Base-by-base conservation (phyloP, 1,284 basidiomycete species). In the Ustilago loliicola region DNA sequence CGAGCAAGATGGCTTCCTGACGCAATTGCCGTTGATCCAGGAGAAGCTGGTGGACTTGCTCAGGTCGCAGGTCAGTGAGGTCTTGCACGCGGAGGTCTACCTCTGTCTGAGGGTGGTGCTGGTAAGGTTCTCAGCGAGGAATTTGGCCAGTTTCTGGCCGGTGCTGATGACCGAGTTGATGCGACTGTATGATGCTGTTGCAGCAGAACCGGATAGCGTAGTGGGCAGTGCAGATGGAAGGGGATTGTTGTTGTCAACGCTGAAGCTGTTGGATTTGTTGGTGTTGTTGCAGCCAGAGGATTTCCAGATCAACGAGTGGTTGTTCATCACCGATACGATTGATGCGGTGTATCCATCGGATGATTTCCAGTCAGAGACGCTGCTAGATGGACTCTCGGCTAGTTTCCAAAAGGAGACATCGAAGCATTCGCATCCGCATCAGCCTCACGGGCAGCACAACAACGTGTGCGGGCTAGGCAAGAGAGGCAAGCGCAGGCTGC, bases 261-360 rank as follows among this genome's bases (percentile, higher is more conserved):
- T 94, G 88, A 99, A 99, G 87, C 93, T 97, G 83, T 88, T 99
- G 29, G 97, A 99, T 87, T 88, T 98, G 17, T 88, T 99, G 19
- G 89, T 99, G 11, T 92, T 94, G 2, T 88, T 99, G 42, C 96
- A 98, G 86, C 96, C 94, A 0, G 94, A 96, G 81, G 97, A 99
- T 85, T 99, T 99, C 87, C 97, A 99, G 87, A 93, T 98, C 78
- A 94, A 99, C 86, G 95, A 99, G 89, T 99, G 97, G 96, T 93
- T 98, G 81, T 99, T 99, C 84, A 91, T 98, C 62, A 97, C 95
- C 0, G 97, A 99, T 86, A 98, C 96, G 0, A 93, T 96, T 6
- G 97, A 99, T 83, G 95, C 96, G 0, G 91, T 95, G 13, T 95
- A 95, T 86, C 92, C 92, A 9, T 92, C 94, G 0, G 92, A 95